phyloP scores from a whole-genome alignment of 1,284 basidiomycete genomes.

The Rhodotorula sp. region DNA sequence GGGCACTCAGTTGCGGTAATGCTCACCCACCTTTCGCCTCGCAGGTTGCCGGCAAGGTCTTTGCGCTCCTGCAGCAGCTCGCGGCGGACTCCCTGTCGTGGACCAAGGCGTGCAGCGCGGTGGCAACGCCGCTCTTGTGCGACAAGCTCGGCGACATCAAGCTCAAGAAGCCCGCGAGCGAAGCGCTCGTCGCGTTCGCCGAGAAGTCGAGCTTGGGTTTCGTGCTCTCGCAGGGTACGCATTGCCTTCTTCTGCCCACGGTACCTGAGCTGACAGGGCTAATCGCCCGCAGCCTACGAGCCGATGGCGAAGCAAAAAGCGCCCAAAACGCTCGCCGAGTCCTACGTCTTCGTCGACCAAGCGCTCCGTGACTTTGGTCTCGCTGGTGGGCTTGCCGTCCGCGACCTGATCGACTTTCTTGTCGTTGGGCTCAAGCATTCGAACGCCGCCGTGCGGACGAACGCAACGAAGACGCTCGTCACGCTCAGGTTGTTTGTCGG shows the following conservation, averaged over 20 bases:
- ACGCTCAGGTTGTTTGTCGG: constrained; percentile 92
- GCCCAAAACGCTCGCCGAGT: constrained; percentile 93
- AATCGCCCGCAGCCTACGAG: constrained; percentile 71
- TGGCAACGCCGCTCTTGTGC: constrained; percentile 79
- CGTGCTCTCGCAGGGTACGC: constrained; percentile 82
- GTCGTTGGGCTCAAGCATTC: constrained; percentile 87
- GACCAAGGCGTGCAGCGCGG: constrained; percentile 78
- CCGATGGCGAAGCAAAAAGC: constrained; percentile 91
- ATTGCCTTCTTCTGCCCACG: neutral
- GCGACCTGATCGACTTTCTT: constrained; percentile 84
- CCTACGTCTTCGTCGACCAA: constrained; percentile 84
- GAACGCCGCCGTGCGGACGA: constrained; percentile 89
- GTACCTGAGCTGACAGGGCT: constrained; percentile 12
- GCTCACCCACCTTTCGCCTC: neutral
- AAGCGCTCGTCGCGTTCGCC: constrained; percentile 75
- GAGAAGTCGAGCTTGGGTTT: constrained; percentile 95
- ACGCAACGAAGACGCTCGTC: constrained; percentile 90
- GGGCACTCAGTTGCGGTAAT: too few species aligned
- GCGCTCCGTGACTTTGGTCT: constrained; percentile 92
- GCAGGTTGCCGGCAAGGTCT: constrained; percentile 87
- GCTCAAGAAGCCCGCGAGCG: constrained; percentile 94
- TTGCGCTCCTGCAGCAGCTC: constrained; percentile 70
- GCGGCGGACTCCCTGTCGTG: constrained; percentile 81
- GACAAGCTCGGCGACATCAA: constrained; percentile 98
- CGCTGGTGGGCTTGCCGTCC: constrained; percentile 72